Base-by-base conservation (phyloP, 169 alveolate genomes). In the Babesia gibsoni region DNA sequence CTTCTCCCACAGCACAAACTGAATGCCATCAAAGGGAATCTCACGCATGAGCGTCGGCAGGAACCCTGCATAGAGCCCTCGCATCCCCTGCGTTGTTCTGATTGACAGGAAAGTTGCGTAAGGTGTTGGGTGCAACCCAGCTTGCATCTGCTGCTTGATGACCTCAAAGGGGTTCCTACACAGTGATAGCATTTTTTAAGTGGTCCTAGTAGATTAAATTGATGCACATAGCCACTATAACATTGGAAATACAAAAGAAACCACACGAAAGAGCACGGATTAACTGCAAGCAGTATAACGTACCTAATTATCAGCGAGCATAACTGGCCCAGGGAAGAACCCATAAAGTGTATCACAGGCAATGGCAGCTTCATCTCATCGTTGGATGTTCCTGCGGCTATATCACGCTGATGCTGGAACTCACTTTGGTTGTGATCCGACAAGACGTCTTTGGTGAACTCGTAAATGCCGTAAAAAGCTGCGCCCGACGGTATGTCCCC, bases 111-210 rank as follows among this genome's bases (percentile, higher is more conserved):
- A 72, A 35, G 94, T 90, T 32, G 56, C 89, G 10, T 70, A 27
- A 41, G 88, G 63, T n/a, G 91, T 72, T 5, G 66, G 53, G 64
- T 90, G 82, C 30, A 86, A 48, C 9, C 96, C 95, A 27, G 91
- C 89, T 77, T 95, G 95, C 82, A 91, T 82, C 73, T 88, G 93
- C 82, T 94, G 94, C 81, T 95, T 95, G 27, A 95, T 84, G 37
- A 93, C 94, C 81, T 95, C 98, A 69, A 93, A 93, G 18, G 98
- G 98, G 65, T 86, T 82, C 67, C 98, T 88, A 64, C 35, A 52
- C 54, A 52, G 48, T n/a, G 30, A n/a, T n/a, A n/a, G n/a, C n/a
- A n/a, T n/a, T n/a, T n/a, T n/a, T n/a, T n/a, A n/a, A n/a, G n/a
- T n/a, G n/a, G n/a, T n/a, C n/a, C 57, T 20, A 37, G 9, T n/a